Base-by-base conservation (phyloP, 176 grass and related monocot genomes). In the Poa pratensis region DNA sequence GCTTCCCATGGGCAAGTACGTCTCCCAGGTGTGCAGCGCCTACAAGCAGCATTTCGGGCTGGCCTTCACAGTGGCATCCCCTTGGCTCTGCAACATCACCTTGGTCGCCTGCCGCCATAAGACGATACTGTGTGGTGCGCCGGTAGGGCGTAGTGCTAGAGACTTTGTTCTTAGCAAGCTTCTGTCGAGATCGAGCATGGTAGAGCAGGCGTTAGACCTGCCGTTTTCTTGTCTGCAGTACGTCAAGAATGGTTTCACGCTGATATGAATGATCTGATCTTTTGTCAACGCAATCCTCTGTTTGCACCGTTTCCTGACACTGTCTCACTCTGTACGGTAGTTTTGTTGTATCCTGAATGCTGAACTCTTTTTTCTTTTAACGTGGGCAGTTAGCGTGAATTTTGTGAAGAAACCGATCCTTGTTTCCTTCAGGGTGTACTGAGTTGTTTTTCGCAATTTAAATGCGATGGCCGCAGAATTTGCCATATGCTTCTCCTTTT, bases 31-130 rank as follows among this genome's bases (percentile, higher is more conserved):
- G 80, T 92, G 89, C 86, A 60, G 73, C 64, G 87, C 93, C 14
- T 98, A 98, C 77, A 92, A 92, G 89, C 58, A 85, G 85, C 91
- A 94, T 28, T 92, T 98, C 71, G 96, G 91, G 52, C 18, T 91
- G 34, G 91, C 91, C 58, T 95, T 92, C 89, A 87, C 73, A 0
- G 34, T 75, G 11, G 30, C 83, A 1, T 81, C 92, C 48, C 96
- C 93, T 7, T 92, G 88, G 89, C 90, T 98, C 67, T 95, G 89
- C 89, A 98, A 98, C 86, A 75, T 90, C 67, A 98, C 86, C 19
- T 91, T 98, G 79, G 91, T 95, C 8, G 89, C 93, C 30, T 90
- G 93, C 92, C 90, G 83, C 4, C 70, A 52, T 2, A 72, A 20
- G 58, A 42, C 16, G 53, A 79, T 92, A 6, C 3, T 77, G 1